Conservation (phyloP, 306 rosid species). For the Quercus ilex region DNA sequence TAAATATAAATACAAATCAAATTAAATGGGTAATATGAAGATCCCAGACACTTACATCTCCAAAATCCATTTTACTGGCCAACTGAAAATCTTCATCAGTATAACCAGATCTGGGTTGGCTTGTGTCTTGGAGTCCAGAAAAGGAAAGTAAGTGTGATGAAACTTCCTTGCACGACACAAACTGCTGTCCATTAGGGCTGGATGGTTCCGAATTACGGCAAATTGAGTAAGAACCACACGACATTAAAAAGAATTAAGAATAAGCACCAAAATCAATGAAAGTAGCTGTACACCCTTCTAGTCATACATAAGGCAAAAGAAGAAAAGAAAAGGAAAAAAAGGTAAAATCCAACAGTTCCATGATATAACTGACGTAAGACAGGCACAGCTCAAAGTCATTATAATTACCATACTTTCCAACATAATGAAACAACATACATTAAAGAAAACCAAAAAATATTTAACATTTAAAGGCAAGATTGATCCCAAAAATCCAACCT, state of each 20-base stretch:
- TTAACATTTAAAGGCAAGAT: background rate
- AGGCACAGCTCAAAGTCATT: background rate
- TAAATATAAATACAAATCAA: constrained; percentile 17
- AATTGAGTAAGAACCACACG: constrained; percentile 32
- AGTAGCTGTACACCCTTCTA: background rate
- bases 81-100: constrained; percentile 33
- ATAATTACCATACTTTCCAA: background rate
- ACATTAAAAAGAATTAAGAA: constrained; percentile 15
- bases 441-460: background rate
- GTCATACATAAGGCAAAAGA: background rate
- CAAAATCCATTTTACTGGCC: constrained; percentile 31
- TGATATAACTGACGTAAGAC: background rate
- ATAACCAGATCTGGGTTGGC: constrained; percentile 30
- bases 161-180: constrained; percentile 68
- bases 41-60: constrained; percentile 46
- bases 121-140: constrained; percentile 32
- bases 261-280: constrained; percentile 7
- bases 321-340: background rate
- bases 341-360: background rate
- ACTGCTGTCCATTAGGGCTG: constrained; percentile 82
- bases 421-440: background rate
- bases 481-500: background rate
- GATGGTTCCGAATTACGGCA: constrained; percentile 39
- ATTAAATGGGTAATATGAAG: constrained; percentile 1
- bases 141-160: constrained; percentile 52